These are phyloP conservation scores for Neurospora discreta DNA, from an alignment of 495 filamentous ascomycete genomes.

Conservation along the genomic window DNA sequence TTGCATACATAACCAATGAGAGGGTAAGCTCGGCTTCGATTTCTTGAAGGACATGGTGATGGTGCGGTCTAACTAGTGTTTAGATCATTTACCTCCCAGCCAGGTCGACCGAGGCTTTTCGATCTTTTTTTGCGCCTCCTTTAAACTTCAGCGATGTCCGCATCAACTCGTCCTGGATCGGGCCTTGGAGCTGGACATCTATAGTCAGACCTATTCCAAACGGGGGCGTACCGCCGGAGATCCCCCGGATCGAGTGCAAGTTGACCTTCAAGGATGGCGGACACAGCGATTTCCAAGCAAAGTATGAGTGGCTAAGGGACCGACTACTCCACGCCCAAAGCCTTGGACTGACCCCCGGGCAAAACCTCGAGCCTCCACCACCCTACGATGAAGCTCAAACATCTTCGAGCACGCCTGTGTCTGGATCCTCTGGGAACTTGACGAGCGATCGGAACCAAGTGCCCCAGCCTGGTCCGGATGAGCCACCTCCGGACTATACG, in stretches of 20 bases:
- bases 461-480: constrained; percentile 45
- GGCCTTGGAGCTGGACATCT: constrained; percentile 86
- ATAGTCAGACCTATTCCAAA: constrained; percentile 66
- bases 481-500: constrained; percentile 82
- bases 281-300: constrained; percentile 78
- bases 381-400: constrained; percentile 50
- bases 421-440: not conserved
- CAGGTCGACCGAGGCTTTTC: constrained; percentile 52
- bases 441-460: constrained; percentile 15
- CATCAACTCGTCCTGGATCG: constrained; percentile 85
- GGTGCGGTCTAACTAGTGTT: constrained; percentile 5
- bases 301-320: constrained; percentile 78
- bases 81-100: constrained; percentile 86
- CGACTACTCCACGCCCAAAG: constrained; percentile 69
- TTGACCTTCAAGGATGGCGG: constrained; percentile 92
- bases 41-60: not conserved
- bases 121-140: constrained; percentile 83
- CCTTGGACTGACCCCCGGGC: constrained; percentile 41
- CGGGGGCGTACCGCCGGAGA: constrained; percentile 73
- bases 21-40: constrained; percentile 43
- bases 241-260: constrained; percentile 63
- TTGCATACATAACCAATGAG: constrained; percentile 82
- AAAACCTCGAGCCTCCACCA: constrained; percentile 67
- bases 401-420: constrained; percentile 18
- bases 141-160: constrained; percentile 80